phyloP scores from a whole-genome alignment of 805 yeast genomes.

The Lipomyces yamanashiensis region DNA sequence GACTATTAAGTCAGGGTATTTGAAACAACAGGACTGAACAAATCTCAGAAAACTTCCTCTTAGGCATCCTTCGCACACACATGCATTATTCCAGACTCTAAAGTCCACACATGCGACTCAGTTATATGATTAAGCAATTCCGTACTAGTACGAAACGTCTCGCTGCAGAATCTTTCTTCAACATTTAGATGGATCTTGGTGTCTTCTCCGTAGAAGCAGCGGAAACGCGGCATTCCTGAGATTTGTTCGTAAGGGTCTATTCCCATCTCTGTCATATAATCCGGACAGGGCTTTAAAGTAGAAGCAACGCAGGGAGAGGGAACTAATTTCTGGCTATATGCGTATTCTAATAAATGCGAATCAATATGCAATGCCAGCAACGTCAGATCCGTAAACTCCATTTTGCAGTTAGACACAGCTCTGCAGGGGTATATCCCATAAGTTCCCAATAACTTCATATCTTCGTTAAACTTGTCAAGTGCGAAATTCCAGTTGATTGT shows the following conservation, averaged over 20 bases:
- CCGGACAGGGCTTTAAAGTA: too few relatives aligned
- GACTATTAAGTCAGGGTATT: too few relatives aligned
- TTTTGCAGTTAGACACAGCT: not conserved
- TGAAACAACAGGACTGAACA: not conserved
- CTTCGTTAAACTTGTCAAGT: not conserved
- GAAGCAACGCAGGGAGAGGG: not conserved
- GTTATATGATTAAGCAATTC: not conserved
- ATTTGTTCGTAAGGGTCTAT: not conserved
- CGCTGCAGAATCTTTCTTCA: not conserved
- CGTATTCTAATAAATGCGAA: not conserved
- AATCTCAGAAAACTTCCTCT: not conserved
- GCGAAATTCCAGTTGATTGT: not conserved
- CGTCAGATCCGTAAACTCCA: not conserved
- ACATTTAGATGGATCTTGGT: not conserved
- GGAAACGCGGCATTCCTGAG: not conserved
- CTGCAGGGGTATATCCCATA: not conserved
- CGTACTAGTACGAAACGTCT: not conserved
- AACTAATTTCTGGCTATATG: not conserved
- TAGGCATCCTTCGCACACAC: not conserved
- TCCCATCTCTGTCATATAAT: too few relatives aligned
- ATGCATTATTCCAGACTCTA: not conserved
- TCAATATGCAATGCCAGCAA: not conserved
- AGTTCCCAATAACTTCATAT: not conserved
- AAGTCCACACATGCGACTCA: not conserved
- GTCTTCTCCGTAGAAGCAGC: not conserved